A percentile compares a stretch with the other conserved stretches of the same genome.
These are phyloP conservation scores for Hymenoscyphus fructigenus DNA, from an alignment of 2,329 filamentous ascomycete species.

Conservation along the genomic window DNA sequence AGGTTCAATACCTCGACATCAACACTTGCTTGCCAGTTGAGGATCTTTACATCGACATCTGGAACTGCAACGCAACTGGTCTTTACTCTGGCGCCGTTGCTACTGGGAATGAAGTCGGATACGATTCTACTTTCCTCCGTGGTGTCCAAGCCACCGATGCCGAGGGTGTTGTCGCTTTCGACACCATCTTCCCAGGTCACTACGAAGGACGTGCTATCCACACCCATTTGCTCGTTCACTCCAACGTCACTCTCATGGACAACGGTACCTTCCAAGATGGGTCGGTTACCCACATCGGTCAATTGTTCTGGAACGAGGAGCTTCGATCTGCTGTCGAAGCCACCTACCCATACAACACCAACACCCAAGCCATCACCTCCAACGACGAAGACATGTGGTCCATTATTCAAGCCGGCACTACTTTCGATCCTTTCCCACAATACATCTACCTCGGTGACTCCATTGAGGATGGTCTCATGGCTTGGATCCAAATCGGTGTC, in stretches of 20 bases:
- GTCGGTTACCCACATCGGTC: conserved; percentile 58
- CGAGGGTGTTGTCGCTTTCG: conserved; percentile 45
- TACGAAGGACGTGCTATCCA: conserved; percentile 47
- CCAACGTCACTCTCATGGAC: conserved; percentile 37
- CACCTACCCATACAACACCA: conserved; percentile 46
- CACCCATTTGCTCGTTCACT: conserved; percentile 50
- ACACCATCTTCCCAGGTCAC: conserved; percentile 46
- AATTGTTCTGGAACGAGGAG: conserved; percentile 63
- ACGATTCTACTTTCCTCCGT: conserved; percentile 43
- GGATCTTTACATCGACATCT: conserved; percentile 39
- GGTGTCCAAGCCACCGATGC: conserved; percentile 43
- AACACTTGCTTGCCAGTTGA: conserved; percentile 52
- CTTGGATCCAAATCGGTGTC: conserved; percentile 51
- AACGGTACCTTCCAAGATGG: conserved; percentile 51
- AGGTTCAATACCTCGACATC: conserved; percentile 55
- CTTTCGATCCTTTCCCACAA: conserved; percentile 52
- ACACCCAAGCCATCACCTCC: conserved; percentile 41
- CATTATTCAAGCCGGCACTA: conserved; percentile 48
- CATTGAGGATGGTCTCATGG: conserved; percentile 47
- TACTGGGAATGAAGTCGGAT: conserved; percentile 44
- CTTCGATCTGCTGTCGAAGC: conserved; percentile 53
- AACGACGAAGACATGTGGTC: conserved; percentile 31
- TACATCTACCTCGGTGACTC: conserved; percentile 52
- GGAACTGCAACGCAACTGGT: conserved; percentile 40
- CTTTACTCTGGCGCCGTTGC: conserved; percentile 44